A percentile compares a stretch with the other conserved stretches of the same genome.
These are phyloP conservation scores for Coniochaeta ligniaria DNA, from an alignment of 2,329 filamentous ascomycete species.

Conservation along the genomic window DNA sequence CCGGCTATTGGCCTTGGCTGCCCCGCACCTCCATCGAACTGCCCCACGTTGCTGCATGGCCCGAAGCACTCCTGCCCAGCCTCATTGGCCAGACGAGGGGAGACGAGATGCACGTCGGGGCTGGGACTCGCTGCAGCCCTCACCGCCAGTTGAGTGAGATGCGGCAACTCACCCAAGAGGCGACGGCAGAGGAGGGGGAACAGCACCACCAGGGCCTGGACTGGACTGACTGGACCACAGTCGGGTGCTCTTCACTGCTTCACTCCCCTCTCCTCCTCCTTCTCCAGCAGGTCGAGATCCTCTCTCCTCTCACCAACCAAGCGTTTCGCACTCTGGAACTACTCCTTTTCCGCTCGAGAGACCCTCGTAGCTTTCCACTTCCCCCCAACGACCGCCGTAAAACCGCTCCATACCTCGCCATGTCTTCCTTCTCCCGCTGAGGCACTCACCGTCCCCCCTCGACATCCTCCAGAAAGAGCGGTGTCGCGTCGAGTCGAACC, in stretches of 20 bases:
- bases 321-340: background rate
- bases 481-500: slow-evolving; percentile 25
- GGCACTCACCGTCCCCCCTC: slow-evolving; percentile 17
- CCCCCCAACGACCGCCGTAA: background rate
- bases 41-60: background rate
- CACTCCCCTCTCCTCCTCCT: slow-evolving; percentile 19
- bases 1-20: background rate
- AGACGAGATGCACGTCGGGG: slow-evolving; percentile 2
- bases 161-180: background rate
- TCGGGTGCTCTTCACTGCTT: background rate
- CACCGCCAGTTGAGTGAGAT: slow-evolving; percentile 7
- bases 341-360: background rate
- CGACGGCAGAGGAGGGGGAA: background rate
- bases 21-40: background rate
- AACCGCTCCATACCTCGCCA: background rate
- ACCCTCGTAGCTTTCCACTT: background rate
- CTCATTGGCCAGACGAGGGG: slow-evolving; percentile 1
- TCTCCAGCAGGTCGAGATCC: slow-evolving; percentile 2
- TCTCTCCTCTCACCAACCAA: background rate
- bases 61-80: background rate
- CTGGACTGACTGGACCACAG: background rate
- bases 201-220: background rate
- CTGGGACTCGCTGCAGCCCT: slow-evolving; percentile 4
- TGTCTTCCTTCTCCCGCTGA: slow-evolving; percentile 3
- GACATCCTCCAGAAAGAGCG: slow-evolving; percentile 23